A percentile compares a stretch with the other conserved stretches of the same genome.
These are phyloP conservation scores for Rhizopus delemar DNA, from an alignment of 371 early-diverging fungal genomes.

Conservation along the genomic window DNA sequence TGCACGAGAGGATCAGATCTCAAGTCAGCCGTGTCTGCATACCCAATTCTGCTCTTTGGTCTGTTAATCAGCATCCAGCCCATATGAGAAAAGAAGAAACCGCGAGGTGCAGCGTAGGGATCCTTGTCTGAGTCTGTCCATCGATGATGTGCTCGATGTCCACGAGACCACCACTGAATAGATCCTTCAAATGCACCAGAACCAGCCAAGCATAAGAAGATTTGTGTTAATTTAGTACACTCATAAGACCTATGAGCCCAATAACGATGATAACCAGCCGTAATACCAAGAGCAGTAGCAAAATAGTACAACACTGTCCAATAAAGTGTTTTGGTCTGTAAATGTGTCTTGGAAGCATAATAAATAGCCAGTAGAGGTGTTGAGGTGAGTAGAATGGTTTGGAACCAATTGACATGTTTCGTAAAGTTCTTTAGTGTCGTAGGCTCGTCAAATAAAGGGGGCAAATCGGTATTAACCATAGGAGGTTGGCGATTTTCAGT, in stretches of 20 bases:
- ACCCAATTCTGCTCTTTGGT: conserved; percentile 69
- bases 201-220: conserved; percentile 65
- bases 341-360: conserved; percentile 67
- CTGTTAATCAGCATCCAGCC: conserved; percentile 90
- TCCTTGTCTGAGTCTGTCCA: conserved; percentile 89
- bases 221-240: conserved; percentile 56
- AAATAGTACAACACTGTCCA: conserved; percentile 83
- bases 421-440: conserved; percentile 52
- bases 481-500: conserved; percentile 48
- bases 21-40: conserved; percentile 84
- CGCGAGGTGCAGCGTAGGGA: conserved; percentile 85
- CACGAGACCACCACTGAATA: conserved; percentile 84
- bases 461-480: conserved; percentile 32
- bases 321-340: conserved; percentile 69
- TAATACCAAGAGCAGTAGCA: conserved; percentile 69
- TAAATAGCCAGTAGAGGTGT: conserved; percentile 87
- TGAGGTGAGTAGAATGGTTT: conserved; percentile 66
- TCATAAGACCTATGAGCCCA: conserved; percentile 78
- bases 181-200: conserved; percentile 82
- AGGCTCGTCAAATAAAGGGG: conserved; percentile 58
- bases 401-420: conserved; percentile 80
- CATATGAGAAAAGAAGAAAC: conserved; percentile 85
- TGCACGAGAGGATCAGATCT: conserved; percentile 74
- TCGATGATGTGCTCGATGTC: conserved; percentile 89
- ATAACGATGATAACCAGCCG: conserved; percentile 72